Evolutionary conservation across 1,284 basidiomycete genomes (phyloP).

Genomic region (Moesziomyces antarcticus): DNA sequence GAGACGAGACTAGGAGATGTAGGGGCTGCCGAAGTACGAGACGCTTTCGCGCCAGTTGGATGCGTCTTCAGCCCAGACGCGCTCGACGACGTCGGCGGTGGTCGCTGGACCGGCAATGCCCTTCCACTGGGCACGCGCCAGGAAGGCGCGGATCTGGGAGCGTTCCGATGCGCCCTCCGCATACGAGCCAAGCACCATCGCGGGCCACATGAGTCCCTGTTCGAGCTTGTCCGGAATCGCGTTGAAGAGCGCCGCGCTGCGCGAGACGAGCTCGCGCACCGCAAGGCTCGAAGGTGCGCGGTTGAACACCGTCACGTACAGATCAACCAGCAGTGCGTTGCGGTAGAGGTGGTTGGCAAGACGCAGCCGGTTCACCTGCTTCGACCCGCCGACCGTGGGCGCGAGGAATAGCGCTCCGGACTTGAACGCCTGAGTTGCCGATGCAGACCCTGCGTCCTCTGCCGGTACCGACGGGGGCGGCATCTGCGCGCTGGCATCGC

Average conservation of each 20-base stretch:
- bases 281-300: constrained; percentile 19
- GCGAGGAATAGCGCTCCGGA: constrained; percentile 29
- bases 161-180: constrained; percentile 18
- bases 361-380: constrained; percentile 39
- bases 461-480: neutral
- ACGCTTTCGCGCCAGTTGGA: constrained; percentile 37
- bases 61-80: constrained; percentile 30
- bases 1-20: constrained; percentile 14
- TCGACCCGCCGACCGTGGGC: constrained; percentile 4
- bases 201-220: constrained; percentile 38
- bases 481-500: constrained; percentile 10
- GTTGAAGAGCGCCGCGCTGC: constrained; percentile 24
- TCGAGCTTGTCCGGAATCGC: constrained; percentile 30
- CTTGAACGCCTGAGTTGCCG: constrained; percentile 18
- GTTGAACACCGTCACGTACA: constrained; percentile 45
- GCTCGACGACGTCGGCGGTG: constrained; percentile 27
- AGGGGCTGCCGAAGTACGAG: constrained; percentile 41
- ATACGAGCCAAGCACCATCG: constrained; percentile 33
- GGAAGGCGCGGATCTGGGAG: constrained; percentile 16
- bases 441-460: neutral
- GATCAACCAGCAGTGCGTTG: constrained; percentile 38
- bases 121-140: constrained; percentile 28
- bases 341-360: constrained; percentile 43
- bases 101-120: constrained; percentile 15
- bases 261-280: constrained; percentile 29